Conservation (phyloP, 2,329 filamentous ascomycete species). For the Botrytis elliptica region DNA sequence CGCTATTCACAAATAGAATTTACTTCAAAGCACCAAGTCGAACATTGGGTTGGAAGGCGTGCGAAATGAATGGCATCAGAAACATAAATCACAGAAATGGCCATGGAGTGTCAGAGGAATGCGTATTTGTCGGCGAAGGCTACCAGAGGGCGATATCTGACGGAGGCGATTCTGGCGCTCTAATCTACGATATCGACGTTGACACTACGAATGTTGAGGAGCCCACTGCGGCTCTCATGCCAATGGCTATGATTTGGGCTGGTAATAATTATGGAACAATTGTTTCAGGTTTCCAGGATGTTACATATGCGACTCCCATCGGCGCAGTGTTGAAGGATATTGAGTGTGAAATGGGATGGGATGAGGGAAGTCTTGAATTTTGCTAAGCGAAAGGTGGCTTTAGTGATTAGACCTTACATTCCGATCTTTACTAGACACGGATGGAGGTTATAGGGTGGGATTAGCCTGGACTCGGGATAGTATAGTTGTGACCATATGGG, state of each 20-base stretch:
- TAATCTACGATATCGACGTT: not conserved
- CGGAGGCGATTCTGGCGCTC: not conserved
- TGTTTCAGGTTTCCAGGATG: not conserved
- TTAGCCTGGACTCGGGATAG: too few species aligned
- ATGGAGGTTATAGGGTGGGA: too few species aligned
- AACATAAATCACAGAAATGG: not conserved
- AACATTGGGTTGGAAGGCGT: not conserved
- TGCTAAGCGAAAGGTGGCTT: not conserved
- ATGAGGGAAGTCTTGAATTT: not conserved
- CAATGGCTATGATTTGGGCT: not conserved
- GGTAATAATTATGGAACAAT: not conserved
- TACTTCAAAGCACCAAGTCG: not conserved
- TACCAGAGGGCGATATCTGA: fast-evolving
- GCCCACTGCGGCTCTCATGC: not conserved
- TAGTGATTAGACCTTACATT: too few species aligned
- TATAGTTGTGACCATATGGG: too few species aligned
- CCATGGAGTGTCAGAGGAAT: not conserved
- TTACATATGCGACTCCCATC: not conserved
- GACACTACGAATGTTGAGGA: not conserved
- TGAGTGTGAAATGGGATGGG: not conserved
- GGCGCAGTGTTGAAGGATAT: not conserved
- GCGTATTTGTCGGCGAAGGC: not conserved
- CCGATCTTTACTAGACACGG: too few species aligned
- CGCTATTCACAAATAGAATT: fast-evolving
- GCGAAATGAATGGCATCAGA: not conserved